Percentiles rank a stretch among this genome's conserved stretches.
Conservation (phyloP, 2,329 filamentous ascomycete genomes). For the Chrysoporthe puriensis region DNA sequence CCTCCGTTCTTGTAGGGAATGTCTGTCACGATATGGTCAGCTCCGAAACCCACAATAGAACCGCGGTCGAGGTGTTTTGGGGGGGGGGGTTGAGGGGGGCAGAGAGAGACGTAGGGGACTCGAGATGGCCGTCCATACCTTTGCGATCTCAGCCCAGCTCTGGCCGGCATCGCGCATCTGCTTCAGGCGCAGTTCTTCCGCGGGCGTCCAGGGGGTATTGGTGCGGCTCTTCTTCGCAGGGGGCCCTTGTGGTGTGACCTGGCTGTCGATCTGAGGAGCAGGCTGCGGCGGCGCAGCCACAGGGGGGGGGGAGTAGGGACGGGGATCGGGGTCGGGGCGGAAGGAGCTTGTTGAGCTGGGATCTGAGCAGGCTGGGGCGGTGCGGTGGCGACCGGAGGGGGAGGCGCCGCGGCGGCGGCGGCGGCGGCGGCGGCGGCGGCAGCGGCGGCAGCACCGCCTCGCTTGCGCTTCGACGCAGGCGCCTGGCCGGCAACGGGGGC, state of each 20-base stretch:
- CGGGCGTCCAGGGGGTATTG: slow-evolving; percentile 42
- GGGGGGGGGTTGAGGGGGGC: too few relatives aligned
- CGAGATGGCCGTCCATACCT: slow-evolving; percentile 59
- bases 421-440: slow-evolving; percentile 37
- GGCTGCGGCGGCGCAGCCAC: slow-evolving; percentile 35
- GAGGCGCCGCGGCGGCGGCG: slow-evolving; percentile 36
- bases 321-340: slow-evolving; percentile 34
- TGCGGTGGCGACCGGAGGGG: slow-evolving; percentile 36
- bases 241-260: slow-evolving; percentile 47
- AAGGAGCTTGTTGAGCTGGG: slow-evolving; percentile 38
- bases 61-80: too few relatives aligned
- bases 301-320: slow-evolving; percentile 35
- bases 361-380: slow-evolving; percentile 40
- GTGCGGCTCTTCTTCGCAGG: slow-evolving; percentile 90
- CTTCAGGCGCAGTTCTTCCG: too few relatives aligned
- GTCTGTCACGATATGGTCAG: slow-evolving; percentile 57
- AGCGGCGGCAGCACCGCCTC: slow-evolving; percentile 43
- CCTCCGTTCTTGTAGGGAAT: slow-evolving; percentile 91
- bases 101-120: background rate
- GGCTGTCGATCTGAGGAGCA: slow-evolving; percentile 38
- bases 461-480: slow-evolving; percentile 35
- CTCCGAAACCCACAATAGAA: background rate
- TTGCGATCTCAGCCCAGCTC: slow-evolving; percentile 95
- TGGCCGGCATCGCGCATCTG: too few relatives aligned
- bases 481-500: slow-evolving; percentile 30